Evolutionary conservation across 1,139 yeast genomes (phyloP), one percentile per base, ranked within the genome.

Genomic region (Debaryomyces fabryi): DNA sequence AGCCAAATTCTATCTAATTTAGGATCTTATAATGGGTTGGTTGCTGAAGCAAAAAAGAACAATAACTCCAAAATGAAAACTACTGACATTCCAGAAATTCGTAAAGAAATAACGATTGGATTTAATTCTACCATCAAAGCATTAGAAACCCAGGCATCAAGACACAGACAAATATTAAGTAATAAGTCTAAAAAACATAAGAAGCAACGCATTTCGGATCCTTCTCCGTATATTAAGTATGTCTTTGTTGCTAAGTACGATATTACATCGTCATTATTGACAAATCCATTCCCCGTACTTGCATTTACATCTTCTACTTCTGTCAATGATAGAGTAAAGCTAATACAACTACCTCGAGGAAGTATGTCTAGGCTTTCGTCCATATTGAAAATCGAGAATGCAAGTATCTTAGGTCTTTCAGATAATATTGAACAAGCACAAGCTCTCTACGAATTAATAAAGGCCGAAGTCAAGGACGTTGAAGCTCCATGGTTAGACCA

Each of bases 221-320:
- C 36, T 6, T 34, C 7, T 2, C 20, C 35, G 1, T 58, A 59
- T 27, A 57, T 77, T 4, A 67, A 64, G 44, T 76, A 74, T 50
- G 74, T 83, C 1, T 78, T 83, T 59, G 83, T 83, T 13, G 78
- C 85, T 51, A 81, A 77, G 54, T 60, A 68, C 9, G 88, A 84
- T 51, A 71, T 83, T 18, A 61, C 69, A 1, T 82, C 85, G 3
- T 61, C 69, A 3, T 56, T 83, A 4, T 54, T 83, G 18, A 69
- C 76, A 4, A 72, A 74, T 46, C 82, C 79, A 45, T 74, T 84
- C 48, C 89, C 89, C 0, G 68, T 74, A 1, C 63, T 84, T 16
- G 62, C 80, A 13, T 73, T 63, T 48, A 70, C 82, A 2, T 76
- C 87, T 0, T 73, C 81, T 0, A 53, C 51, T 37, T 58, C 64